Conservation (phyloP, 129 eudicot species). For the Logfia minima region DNA sequence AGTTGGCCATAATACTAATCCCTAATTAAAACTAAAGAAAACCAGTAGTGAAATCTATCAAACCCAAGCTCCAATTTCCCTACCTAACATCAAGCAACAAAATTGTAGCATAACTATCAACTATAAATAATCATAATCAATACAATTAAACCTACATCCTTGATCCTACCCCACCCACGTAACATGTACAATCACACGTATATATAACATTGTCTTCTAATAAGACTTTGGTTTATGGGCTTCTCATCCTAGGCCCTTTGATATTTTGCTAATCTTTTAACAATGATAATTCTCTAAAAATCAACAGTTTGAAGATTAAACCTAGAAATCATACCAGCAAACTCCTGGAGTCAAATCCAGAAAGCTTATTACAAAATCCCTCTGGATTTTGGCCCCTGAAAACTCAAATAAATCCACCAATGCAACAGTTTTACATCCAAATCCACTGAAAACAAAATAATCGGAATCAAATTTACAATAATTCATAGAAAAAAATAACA, state of each 20-base stretch:
- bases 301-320: neutral
- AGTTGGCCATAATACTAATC: too few relatives aligned
- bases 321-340: constrained; percentile 24
- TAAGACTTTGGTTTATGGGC: too few relatives aligned
- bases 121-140: neutral
- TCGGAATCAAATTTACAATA: constrained; percentile 3
- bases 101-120: neutral
- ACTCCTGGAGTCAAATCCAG: constrained; percentile 39
- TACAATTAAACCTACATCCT: too few relatives aligned
- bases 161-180: too few relatives aligned
- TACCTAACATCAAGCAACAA: neutral
- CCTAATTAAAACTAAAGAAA: too few relatives aligned
- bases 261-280: too few relatives aligned
- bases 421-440: constrained; percentile 25
- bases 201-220: too few relatives aligned
- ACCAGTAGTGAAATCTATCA: too few relatives aligned
- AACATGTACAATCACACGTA: too few relatives aligned
- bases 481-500: neutral
- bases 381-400: constrained; percentile 38
- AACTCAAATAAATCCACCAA: constrained; percentile 14
- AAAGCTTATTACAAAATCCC: constrained; percentile 36
- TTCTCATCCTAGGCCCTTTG: too few relatives aligned
- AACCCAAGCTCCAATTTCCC: neutral
- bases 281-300: neutral
- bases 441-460: constrained; percentile 20